Evolutionary conservation across 2,329 filamentous ascomycete species (phyloP).

Genomic region (Phoma sp.): DNA sequence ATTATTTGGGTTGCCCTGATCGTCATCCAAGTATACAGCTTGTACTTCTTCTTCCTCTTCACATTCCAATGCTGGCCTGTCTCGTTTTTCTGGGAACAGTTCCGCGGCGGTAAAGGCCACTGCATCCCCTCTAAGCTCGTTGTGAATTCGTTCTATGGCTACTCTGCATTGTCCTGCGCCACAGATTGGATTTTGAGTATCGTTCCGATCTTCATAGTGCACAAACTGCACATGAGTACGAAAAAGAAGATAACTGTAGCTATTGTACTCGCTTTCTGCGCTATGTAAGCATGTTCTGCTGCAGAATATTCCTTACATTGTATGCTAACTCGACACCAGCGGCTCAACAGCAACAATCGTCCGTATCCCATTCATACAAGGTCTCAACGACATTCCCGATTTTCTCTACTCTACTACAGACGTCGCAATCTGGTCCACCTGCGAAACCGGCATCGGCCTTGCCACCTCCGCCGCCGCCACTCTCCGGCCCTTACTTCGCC

Average conservation of each 20-base stretch:
- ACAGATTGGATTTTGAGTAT: slow-evolving; percentile 23
- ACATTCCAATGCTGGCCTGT: slow-evolving; percentile 24
- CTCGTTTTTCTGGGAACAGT: slow-evolving; percentile 23
- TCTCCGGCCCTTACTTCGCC: slow-evolving; percentile 21
- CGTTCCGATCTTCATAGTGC: slow-evolving; percentile 24
- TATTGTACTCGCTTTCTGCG: slow-evolving; percentile 22
- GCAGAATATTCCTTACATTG: background rate
- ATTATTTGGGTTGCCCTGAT: slow-evolving; percentile 19
- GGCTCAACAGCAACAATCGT: slow-evolving; percentile 22
- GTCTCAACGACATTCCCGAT: slow-evolving; percentile 18
- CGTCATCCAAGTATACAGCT: slow-evolving; percentile 15
- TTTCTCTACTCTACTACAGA: slow-evolving; percentile 24
- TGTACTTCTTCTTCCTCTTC: slow-evolving; percentile 23
- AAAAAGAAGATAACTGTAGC: slow-evolving; percentile 20
- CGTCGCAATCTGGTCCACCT: slow-evolving; percentile 25
- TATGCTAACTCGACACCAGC: slow-evolving; percentile 12
- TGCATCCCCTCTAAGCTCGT: slow-evolving; percentile 17
- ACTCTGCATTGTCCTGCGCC: slow-evolving; percentile 16
- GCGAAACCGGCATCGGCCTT: slow-evolving; percentile 24
- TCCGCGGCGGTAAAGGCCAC: slow-evolving; percentile 15
- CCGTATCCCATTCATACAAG: slow-evolving; percentile 19
- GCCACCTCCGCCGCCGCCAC: slow-evolving; percentile 23
- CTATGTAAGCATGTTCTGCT: slow-evolving; percentile 14
- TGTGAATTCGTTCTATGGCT: slow-evolving; percentile 20
- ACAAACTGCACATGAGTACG: slow-evolving; percentile 18